Percentiles rank a stretch among this genome's conserved stretches.
These are phyloP conservation scores for Chamaecrista fasciculata DNA, from an alignment of 306 rosid species.

Conservation along the genomic window DNA sequence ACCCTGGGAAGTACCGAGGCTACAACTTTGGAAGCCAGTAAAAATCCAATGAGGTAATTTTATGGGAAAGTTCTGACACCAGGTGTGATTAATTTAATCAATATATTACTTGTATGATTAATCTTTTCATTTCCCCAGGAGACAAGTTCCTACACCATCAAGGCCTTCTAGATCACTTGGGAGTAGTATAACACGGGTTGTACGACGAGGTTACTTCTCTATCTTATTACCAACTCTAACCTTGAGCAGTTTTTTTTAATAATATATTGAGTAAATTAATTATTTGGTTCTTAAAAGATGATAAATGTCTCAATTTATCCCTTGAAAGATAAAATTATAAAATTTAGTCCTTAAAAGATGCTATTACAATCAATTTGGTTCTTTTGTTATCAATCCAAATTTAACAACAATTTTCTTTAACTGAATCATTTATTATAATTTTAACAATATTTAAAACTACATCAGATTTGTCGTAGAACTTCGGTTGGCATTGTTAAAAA, in stretches of 20 bases:
- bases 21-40: slow-evolving; percentile 93
- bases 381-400: too few relatives aligned
- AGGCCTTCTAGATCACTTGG: slow-evolving; percentile 93
- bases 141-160: slow-evolving; percentile 90
- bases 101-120: background rate
- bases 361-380: too few relatives aligned
- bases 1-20: slow-evolving; percentile 75
- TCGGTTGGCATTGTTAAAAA: too few relatives aligned
- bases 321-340: too few relatives aligned
- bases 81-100: background rate
- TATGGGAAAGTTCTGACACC: slow-evolving; percentile 5
- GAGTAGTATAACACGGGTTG: slow-evolving; percentile 90
- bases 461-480: too few relatives aligned
- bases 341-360: too few relatives aligned
- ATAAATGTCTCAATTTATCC: too few relatives aligned
- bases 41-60: slow-evolving; percentile 94
- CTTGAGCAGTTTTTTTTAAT: background rate
- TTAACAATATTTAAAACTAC: too few relatives aligned
- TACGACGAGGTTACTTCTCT: slow-evolving; percentile 70
- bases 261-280: too few relatives aligned
- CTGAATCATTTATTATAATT: too few relatives aligned
- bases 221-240: background rate
- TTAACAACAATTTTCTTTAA: too few relatives aligned
- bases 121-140: slow-evolving; percentile 43
- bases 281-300: too few relatives aligned